Evolutionary conservation across 768 basidiomycete genomes (phyloP), one percentile per base, ranked within the genome.

Genomic region (Agrocybe pediades): DNA sequence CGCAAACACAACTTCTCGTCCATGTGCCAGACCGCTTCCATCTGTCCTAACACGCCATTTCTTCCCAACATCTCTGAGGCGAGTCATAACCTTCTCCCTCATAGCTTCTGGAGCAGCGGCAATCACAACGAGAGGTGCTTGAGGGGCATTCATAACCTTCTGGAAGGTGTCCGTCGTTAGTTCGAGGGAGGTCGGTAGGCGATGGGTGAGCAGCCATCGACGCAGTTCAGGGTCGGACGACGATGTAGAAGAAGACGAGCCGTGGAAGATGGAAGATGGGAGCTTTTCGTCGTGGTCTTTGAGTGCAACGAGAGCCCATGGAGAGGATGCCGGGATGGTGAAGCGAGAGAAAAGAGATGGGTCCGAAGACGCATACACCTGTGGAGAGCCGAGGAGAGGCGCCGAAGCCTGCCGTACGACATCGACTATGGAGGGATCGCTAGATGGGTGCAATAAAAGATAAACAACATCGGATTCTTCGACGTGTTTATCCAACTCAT

Each of bases 161-260:
- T 90, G 86, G 78, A 94, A 97, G 2, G 87, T 86, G 46, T 86
- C 86, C 39, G 85, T 81, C 17, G 82, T 84, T 41, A 98, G 82
- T 68, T 96, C 90, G 17, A 86, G 63, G 9, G 84, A 73, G 1
- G 84, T 83, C 0, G 93, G 92, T 20, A 93, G 81, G 25, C 87
- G 84, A 67, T 97, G 81, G 0, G 73, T 66, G 2, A 85, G 65
- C 16, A 95, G 72, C 87, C 90, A 95, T 0, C 62, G 53, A 9
- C 64, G 62, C 17, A 88, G 63, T 17, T 73, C 55, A n/a, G 72
- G 64, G 39, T 66, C 48, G 3, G 62, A 40, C 30, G 62, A 59
- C 3, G 68, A 46, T 9, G 60, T 23, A 30, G 66, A 29, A 3
- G 66, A 15, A 21, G 61, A 55, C 9, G 46, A n/a, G 30, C 71